Evolutionary conservation across 495 filamentous ascomycete genomes (phyloP), one percentile per base, ranked within the genome.

Genomic region (Aspergillus baeticus): DNA sequence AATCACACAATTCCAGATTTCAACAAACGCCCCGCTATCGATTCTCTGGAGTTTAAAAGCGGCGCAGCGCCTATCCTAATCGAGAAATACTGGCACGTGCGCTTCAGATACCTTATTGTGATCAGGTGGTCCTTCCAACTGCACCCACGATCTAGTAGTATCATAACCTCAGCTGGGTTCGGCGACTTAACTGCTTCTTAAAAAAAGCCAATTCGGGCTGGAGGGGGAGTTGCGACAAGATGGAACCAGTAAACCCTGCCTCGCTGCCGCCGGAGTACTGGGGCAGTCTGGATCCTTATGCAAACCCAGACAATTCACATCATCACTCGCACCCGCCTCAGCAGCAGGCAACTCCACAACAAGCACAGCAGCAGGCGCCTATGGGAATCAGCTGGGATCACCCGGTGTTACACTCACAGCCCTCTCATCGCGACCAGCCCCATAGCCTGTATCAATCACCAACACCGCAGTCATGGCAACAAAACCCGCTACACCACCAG

Each of bases 201-300:
- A 21, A n/a, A n/a, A n/a, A n/a, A 54, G 43, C 55, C 51, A 55
- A 56, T 18, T 38, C 49, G 44, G 46, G 43, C 47, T 60, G 52
- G 53, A 33, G 45, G 51, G 45, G 49, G 54, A 48, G 36, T 23
- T 53, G 15, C 58, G 38, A 41, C 54, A 69, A 51, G 46, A 78
- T 78, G 75, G 75, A 78, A 60, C 75, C 71, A 43, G 63, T 68
- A 43, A 57, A 64, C 15, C 61, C 69, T 33, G 57, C 51, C 14
- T 55, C 64, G 20, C 52, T 71, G 11, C 60, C 67, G 20, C 50
- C 68, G 1, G 75, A 72, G 21, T 75, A 72, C 51, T 77, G 76
- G 76, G 66, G 64, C 52, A 66, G 39, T 10, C 62, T 77, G 39
- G 73, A 77, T n/a, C 51, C 73, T 26, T 77, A 70, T 58, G 34